Conservation (phyloP, 306 rosid genomes). For the Canavalia gladiata region DNA sequence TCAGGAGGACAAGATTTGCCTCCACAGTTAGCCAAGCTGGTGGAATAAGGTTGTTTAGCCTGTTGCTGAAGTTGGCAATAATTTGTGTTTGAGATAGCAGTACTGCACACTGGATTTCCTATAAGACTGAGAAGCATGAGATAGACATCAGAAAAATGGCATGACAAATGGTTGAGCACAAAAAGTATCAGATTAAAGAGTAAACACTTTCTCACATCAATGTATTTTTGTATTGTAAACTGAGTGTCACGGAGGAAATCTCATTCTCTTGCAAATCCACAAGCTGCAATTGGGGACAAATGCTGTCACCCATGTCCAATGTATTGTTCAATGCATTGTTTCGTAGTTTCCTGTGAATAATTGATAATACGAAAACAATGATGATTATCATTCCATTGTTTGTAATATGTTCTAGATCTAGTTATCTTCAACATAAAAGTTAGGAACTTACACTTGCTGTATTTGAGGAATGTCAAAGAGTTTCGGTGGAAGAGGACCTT, state of each 20-base stretch:
- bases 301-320: constrained; percentile 71
- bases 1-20: constrained; percentile 63
- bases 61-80: constrained; percentile 72
- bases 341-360: constrained; percentile 71
- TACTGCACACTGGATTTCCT: constrained; percentile 85
- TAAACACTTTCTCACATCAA: constrained; percentile 67
- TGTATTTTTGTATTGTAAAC: constrained; percentile 63
- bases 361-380: constrained; percentile 25
- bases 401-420: constrained; percentile 5
- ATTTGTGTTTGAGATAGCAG: constrained; percentile 53
- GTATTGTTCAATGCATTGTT: constrained; percentile 71
- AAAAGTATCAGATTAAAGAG: constrained; percentile 1
- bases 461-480: constrained; percentile 76
- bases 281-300: constrained; percentile 71
- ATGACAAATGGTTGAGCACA: constrained; percentile 14
- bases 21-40: constrained; percentile 73
- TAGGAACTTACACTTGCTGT: constrained; percentile 87
- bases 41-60: constrained; percentile 66
- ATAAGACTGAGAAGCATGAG: constrained; percentile 65
- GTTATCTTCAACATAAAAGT: constrained; percentile 19
- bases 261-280: constrained; percentile 86
- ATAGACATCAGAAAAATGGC: constrained; percentile 40
- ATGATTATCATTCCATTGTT: constrained; percentile 27
- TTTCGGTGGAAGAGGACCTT: constrained; percentile 75
- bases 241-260: constrained; percentile 60